Conservation (phyloP, 73 alveolate species). For the Halteria grandinella region DNA sequence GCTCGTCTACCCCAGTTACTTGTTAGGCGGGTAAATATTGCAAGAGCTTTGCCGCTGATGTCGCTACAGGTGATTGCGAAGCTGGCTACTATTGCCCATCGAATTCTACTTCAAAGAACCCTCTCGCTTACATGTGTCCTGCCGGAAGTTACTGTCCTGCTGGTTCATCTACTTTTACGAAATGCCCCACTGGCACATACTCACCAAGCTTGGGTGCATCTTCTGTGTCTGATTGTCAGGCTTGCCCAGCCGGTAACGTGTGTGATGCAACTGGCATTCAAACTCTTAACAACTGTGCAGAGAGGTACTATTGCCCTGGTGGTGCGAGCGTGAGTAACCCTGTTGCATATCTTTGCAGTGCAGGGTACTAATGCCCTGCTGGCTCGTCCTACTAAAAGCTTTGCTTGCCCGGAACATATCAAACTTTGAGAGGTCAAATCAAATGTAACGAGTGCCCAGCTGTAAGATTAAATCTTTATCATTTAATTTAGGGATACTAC, state of each 20-base stretch:
- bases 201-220: slow-evolving; percentile 40
- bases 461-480: too few species aligned
- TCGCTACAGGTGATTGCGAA: slow-evolving; percentile 51
- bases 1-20: slow-evolving; percentile 36
- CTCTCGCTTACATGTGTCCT: slow-evolving; percentile 47
- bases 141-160: slow-evolving; percentile 74
- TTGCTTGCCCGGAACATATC: slow-evolving; percentile 56
- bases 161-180: slow-evolving; percentile 27
- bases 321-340: slow-evolving; percentile 61
- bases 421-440: slow-evolving; percentile 27
- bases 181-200: slow-evolving; percentile 70
- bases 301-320: slow-evolving; percentile 82
- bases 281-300: slow-evolving; percentile 61
- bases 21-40: slow-evolving; percentile 50
- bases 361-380: slow-evolving; percentile 84
- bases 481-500: too few species aligned
- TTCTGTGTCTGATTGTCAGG: slow-evolving; percentile 41
- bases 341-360: slow-evolving; percentile 60
- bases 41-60: neutral
- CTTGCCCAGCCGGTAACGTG: slow-evolving; percentile 71
- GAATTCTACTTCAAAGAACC: slow-evolving; percentile 4
- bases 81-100: slow-evolving; percentile 72
- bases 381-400: slow-evolving; percentile 61
- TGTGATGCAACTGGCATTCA: slow-evolving; percentile 54
- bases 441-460: slow-evolving; percentile 64